phyloP scores from a whole-genome alignment of 768 basidiomycete genomes.

The Lactifluus pinguis region DNA sequence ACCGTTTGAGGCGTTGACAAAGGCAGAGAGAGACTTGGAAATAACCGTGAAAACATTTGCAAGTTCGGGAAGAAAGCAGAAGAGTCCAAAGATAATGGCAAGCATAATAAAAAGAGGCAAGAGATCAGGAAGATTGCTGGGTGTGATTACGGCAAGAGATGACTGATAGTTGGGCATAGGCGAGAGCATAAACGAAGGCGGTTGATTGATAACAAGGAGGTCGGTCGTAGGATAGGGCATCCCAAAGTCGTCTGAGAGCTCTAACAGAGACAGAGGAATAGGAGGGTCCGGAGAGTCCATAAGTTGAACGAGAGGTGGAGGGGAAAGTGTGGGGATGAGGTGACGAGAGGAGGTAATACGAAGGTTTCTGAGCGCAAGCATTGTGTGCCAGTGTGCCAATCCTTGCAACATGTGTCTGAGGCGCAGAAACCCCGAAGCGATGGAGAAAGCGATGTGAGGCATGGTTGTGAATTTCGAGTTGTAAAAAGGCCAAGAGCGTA shows the following conservation, averaged over 20 bases:
- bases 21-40: neutral
- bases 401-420: neutral
- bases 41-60: neutral
- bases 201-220: neutral
- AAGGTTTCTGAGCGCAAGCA: constrained; percentile 5
- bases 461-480: neutral
- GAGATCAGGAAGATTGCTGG: neutral
- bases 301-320: neutral
- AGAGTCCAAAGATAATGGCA: neutral
- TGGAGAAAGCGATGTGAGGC: neutral
- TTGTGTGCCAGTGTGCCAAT: neutral
- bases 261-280: neutral
- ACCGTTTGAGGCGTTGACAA: neutral
- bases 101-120: neutral
- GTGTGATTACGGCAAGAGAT: neutral
- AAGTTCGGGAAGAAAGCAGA: neutral
- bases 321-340: neutral
- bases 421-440: constrained; percentile 3
- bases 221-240: neutral
- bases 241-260: neutral
- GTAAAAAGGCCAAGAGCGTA: neutral
- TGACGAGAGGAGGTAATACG: neutral
- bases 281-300: neutral
- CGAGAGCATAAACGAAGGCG: neutral
- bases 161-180: neutral